A percentile compares a stretch with the other conserved stretches of the same genome.
phyloP scores from a whole-genome alignment of 164 flowering plant genomes.

The Akebia trifoliata region DNA sequence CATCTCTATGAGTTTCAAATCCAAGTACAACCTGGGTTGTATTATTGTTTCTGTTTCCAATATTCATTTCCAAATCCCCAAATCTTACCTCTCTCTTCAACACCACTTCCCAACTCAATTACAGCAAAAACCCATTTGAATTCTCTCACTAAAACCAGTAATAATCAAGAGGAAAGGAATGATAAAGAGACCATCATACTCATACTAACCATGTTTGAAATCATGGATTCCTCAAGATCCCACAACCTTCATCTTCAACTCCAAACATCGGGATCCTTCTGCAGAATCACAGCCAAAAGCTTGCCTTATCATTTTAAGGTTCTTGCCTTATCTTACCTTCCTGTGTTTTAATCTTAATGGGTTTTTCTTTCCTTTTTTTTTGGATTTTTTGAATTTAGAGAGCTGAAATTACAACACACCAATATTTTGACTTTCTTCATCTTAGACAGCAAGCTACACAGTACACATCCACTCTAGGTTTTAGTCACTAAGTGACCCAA shows the following conservation, averaged over 20 bases:
- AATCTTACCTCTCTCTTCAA: conserved; percentile 5
- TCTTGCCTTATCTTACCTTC: background rate
- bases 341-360: conserved; percentile 3
- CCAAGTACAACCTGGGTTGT: too few relatives aligned
- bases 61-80: too few relatives aligned
- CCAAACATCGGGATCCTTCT: conserved; percentile 74
- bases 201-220: conserved; percentile 71
- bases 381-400: too few relatives aligned
- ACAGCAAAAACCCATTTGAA: conserved; percentile 8
- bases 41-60: too few relatives aligned
- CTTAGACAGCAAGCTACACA: too few relatives aligned
- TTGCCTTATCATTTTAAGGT: conserved; percentile 85
- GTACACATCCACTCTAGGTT: too few relatives aligned
- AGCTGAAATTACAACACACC: too few relatives aligned
- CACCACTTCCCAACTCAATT: conserved; percentile 2
- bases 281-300: conserved; percentile 70
- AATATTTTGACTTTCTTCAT: too few relatives aligned
- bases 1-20: too few relatives aligned
- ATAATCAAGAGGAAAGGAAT: background rate
- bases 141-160: background rate
- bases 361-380: too few relatives aligned
- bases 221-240: conserved; percentile 48
- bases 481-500: too few relatives aligned
- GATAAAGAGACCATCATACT: background rate
- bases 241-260: conserved; percentile 65